Base-by-base conservation (phyloP, 129 eudicot genomes). In the Flaveria sonorensis region DNA sequence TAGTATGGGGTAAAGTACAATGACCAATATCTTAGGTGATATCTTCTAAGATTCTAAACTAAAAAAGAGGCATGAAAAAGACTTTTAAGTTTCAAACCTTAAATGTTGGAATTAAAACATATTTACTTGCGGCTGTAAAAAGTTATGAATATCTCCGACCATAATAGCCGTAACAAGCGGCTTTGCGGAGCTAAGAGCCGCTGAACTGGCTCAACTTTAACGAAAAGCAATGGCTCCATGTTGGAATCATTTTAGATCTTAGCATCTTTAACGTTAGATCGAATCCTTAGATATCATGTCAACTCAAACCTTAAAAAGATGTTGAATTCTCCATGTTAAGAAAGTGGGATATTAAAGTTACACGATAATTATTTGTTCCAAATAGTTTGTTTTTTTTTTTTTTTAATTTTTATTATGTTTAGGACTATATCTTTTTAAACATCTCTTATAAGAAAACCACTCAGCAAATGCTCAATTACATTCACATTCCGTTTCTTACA, bases 161-260 rank as follows among this genome's bases (percentile, higher is more conserved):
- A 28, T 56, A 51, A 78, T 59, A 48, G 62, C 77, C 77, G 82
- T 18, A 69, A 70, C 71, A 60, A 52, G 52, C 82, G 82, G 82
- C 77, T 78, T 78, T 78, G 32, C 75, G 70, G 68, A 72, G 13
- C 74, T 40, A 71, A 59, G 71, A 42, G 76, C 15, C 23, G 77
- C 51, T 78, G 43, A 45, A 78, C n/a, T 70, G 78, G 72, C 67
- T 72, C 5, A 79, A 64, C 79, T 79, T 80, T 80, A 65, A 36
- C 32, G 70, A 81, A 81, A 74, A 81, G 75, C 68, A 69, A 12
- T 52, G 76, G 75, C 48, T 78, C 40, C 39, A 70, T 69, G 70
- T 46, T 78, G 30, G 53, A 24, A 64, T 55, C n/a, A 50, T 68
- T 19, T 23, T 24, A 42, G 21, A 14, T 55, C 18, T 48, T 30